These are phyloP conservation scores for Auriscalpium orientale DNA, from an alignment of 768 basidiomycete species.

Conservation along the genomic window DNA sequence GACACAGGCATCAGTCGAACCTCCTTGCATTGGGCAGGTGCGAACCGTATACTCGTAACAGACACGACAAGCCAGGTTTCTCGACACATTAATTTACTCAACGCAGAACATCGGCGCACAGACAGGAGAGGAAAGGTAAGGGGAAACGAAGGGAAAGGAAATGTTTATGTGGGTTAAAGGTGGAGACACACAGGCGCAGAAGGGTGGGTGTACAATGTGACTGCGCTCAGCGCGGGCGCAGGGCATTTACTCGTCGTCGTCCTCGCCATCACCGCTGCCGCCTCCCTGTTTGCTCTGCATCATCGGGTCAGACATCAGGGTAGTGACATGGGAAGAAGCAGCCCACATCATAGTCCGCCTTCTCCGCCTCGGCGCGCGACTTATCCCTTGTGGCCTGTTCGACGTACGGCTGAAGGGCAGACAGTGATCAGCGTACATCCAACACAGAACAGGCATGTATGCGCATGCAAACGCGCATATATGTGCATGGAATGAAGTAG, in stretches of 20 bases:
- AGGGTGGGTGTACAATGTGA: conserved; percentile 4
- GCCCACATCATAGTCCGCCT: conserved; percentile 38
- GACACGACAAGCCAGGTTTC: no score
- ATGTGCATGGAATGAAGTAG: neutral
- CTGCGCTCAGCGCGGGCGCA: neutral
- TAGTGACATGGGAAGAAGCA: neutral
- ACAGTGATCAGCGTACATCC: conserved; percentile 2
- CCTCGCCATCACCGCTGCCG: conserved; percentile 34
- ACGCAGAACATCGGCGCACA: neutral
- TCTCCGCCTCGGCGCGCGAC: conserved; percentile 77
- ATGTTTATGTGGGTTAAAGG: neutral
- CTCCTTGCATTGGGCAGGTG: no score
- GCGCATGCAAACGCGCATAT: neutral
- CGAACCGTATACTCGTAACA: no score
- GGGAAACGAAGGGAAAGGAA: neutral
- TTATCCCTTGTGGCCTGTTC: conserved; percentile 87
- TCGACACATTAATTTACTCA: no score
- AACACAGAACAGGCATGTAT: conserved; percentile 1
- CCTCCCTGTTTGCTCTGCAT: conserved; percentile 30
- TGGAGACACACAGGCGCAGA: neutral
- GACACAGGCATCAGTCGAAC: no score
- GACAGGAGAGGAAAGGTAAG: conserved; percentile 2
- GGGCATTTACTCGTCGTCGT: conserved; percentile 35
- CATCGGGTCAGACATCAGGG: neutral
- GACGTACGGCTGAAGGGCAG: conserved; percentile 68